Conservation (phyloP, 1,139 yeast genomes). For the Yarrowia galli region DNA sequence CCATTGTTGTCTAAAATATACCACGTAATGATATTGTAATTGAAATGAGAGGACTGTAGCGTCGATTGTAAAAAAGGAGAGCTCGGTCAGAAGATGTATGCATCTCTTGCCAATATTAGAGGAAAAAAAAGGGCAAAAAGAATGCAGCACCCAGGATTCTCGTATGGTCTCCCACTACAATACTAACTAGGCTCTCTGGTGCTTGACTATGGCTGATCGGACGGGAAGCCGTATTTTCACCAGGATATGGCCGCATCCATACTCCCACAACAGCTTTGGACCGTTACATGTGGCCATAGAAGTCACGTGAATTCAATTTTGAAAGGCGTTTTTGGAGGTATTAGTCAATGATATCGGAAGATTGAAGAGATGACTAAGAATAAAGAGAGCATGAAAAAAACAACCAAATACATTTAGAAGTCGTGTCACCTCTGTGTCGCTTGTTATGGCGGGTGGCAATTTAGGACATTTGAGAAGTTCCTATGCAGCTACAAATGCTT, state of each 20-base stretch:
- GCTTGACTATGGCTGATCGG: slow-evolving; percentile 34
- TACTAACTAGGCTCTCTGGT: slow-evolving; percentile 26
- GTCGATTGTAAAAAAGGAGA: too few relatives aligned
- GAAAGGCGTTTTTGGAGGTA: too few relatives aligned
- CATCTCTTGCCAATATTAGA: too few relatives aligned
- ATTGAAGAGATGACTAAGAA: not conserved
- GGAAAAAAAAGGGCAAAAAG: not conserved
- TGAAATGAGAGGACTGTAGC: not conserved
- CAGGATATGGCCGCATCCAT: slow-evolving; percentile 29
- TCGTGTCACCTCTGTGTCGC: not conserved
- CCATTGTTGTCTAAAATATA: slow-evolving; percentile 24
- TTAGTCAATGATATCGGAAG: too few relatives aligned
- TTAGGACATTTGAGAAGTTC: not conserved
- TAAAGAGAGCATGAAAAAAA: not conserved
- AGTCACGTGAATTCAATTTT: not conserved
- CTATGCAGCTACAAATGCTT: too few relatives aligned
- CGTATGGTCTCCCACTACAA: slow-evolving; percentile 31
- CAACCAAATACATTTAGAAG: too few relatives aligned
- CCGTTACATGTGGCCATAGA: not conserved
- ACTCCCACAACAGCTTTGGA: not conserved
- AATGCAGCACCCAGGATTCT: slow-evolving; percentile 26
- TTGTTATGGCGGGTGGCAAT: not conserved
- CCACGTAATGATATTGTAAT: slow-evolving; percentile 3
- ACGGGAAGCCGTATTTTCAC: slow-evolving; percentile 32
- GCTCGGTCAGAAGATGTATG: too few relatives aligned